Conservation (phyloP, 352 stramenopile species). For the Pythium chondricola region DNA sequence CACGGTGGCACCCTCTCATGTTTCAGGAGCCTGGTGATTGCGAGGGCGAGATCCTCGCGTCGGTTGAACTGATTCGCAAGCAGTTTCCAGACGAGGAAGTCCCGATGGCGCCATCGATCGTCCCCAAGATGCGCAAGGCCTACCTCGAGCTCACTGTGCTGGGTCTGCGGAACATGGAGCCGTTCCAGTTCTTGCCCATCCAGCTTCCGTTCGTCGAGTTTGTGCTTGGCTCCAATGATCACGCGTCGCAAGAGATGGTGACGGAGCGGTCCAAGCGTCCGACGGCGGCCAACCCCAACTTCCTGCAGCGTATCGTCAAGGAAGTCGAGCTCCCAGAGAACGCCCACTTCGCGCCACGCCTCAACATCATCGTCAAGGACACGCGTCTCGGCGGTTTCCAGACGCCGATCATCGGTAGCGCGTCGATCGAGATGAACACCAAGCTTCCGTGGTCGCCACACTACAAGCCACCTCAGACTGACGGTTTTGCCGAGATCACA, state of each 20-base stretch:
- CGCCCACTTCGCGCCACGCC: slow-evolving; percentile 77
- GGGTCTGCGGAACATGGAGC: slow-evolving; percentile 80
- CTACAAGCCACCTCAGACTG: slow-evolving; percentile 59
- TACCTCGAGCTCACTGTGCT: slow-evolving; percentile 84
- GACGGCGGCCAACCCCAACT: slow-evolving; percentile 83
- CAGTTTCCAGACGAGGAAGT: slow-evolving; percentile 61
- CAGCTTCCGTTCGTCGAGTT: slow-evolving; percentile 87
- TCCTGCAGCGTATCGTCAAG: slow-evolving; percentile 86
- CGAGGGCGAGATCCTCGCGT: slow-evolving; percentile 79
- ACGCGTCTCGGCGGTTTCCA: slow-evolving; percentile 83
- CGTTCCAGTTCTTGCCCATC: slow-evolving; percentile 87
- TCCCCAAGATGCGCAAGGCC: slow-evolving; percentile 59
- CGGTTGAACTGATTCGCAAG: slow-evolving; percentile 68
- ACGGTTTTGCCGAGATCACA: slow-evolving; percentile 65
- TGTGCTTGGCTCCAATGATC: slow-evolving; percentile 76
- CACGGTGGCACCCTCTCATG: slow-evolving; percentile 71
- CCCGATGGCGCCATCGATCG: slow-evolving; percentile 41
- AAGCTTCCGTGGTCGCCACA: slow-evolving; percentile 83
- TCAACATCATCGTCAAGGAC: slow-evolving; percentile 89
- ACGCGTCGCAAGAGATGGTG: slow-evolving; percentile 77
- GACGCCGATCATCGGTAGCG: slow-evolving; percentile 76
- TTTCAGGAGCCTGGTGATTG: slow-evolving; percentile 71
- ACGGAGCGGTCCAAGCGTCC: slow-evolving; percentile 83
- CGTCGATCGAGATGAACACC: slow-evolving; percentile 76
- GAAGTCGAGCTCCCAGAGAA: slow-evolving; percentile 84